Base-by-base conservation (phyloP, 2,329 filamentous ascomycete genomes). In the Neofusicoccum ribis region DNA sequence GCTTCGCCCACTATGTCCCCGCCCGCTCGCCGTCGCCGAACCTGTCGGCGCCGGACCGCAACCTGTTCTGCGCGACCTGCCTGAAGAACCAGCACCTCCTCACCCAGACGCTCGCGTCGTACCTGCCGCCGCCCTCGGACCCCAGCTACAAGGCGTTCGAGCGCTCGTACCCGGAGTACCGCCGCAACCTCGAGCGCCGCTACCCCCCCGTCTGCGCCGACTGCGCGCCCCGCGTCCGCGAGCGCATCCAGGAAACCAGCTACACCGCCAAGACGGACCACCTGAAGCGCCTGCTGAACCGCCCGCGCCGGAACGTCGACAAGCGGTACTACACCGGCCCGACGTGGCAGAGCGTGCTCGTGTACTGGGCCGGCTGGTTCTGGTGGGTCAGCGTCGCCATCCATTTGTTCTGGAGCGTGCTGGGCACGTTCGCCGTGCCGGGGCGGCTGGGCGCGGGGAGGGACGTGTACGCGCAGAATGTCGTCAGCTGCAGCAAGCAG, bases 141-240 rank as follows among this genome's bases (percentile, higher is more conserved):
- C 88, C 91, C 0, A 84, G 90, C 61, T 92, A 93, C 74, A 80
- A 79, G 3, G 83, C 87, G 67, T 89, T 89, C 68, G 89, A 93
- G 75, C 84, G 83, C 63, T 85, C 85, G 56, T 90, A 91, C 70
- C 89, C 88, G 68, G 83, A 84, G 41, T 96, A 91, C 75, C 88
- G 89, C 67, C 84, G 83, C 67, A 84, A 88, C 60, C 83, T 97
- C 17, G 93, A 97, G 79, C 83, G 87, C 71, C 86, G 90, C 58
- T 98, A 97, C 73, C 95, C 95, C 0, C 92, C 95, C 73, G 89
- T 97, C 66, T 99, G 95, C 80, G 85, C 85, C 68, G 82, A 87
- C 51, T 99, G 95, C 77, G 90, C 91, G 68, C 90, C 89, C 5
- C 86, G 83, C 67, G 93, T 94, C 23, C 86, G 89, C 68, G 81